Evolutionary conservation across 2,329 filamentous ascomycete genomes (phyloP).

Genomic region (Diaporthe vexans): DNA sequence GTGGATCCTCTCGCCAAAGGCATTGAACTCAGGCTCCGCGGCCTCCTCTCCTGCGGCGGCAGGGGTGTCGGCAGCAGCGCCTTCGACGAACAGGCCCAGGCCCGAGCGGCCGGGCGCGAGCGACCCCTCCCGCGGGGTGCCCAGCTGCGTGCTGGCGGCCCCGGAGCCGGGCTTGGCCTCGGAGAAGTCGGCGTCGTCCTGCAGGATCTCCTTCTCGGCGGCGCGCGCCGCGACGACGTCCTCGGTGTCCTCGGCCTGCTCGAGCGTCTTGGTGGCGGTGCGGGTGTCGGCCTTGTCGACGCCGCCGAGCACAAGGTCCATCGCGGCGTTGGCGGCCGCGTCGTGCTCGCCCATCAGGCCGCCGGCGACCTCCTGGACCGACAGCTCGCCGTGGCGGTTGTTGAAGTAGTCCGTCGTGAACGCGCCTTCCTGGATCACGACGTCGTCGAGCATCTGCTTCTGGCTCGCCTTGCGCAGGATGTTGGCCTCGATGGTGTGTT

Average conservation of each 20-base stretch:
- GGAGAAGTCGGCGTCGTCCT: conserved; percentile 87
- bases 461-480: conserved; percentile 97
- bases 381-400: conserved; percentile 67
- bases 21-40: conserved; percentile 68
- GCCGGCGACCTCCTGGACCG: conserved; percentile 77
- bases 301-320: conserved; percentile 86
- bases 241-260: conserved; percentile 92
- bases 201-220: conserved; percentile 89
- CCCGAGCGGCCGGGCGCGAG: conserved; percentile 52
- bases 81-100: conserved; percentile 54
- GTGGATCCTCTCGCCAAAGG: conserved; percentile 69
- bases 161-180: conserved; percentile 70
- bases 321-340: conserved; percentile 82
- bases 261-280: conserved; percentile 79
- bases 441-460: conserved; percentile 97
- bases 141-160: conserved; percentile 64
- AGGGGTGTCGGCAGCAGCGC: conserved; percentile 50
- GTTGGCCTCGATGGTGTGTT: conserved; percentile 97
- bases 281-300: conserved; percentile 72
- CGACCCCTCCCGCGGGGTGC: conserved; percentile 62
- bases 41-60: conserved; percentile 51
- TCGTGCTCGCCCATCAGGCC: conserved; percentile 70
- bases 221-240: conserved; percentile 89
- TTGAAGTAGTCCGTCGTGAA: conserved; percentile 98
- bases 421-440: conserved; percentile 97